Evolutionary conservation across 2,329 filamentous ascomycete species (phyloP).

Genomic region (Fonsecaea pedrosoi): DNA sequence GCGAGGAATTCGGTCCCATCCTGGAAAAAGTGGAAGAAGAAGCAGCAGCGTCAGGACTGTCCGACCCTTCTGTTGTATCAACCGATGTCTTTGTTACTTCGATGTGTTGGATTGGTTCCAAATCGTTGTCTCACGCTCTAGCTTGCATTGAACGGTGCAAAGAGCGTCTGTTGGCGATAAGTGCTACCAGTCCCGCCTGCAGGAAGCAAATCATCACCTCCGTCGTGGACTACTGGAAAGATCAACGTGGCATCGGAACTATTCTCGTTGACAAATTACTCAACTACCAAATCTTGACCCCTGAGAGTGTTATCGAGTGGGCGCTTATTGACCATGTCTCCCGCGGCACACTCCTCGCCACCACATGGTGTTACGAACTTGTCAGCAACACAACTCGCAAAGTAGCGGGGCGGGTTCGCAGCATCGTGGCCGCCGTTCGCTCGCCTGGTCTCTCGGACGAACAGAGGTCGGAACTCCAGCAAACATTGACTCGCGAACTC

Average conservation of each 20-base stretch:
- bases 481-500: slow-evolving; percentile 72
- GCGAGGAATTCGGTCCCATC: slow-evolving; percentile 83
- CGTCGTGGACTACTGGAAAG: slow-evolving; percentile 90
- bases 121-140: slow-evolving; percentile 93
- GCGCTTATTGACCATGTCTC: slow-evolving; percentile 72
- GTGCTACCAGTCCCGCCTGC: slow-evolving; percentile 74
- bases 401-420: slow-evolving; percentile 83
- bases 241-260: slow-evolving; percentile 89
- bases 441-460: slow-evolving; percentile 61
- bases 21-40: slow-evolving; percentile 82
- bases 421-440: slow-evolving; percentile 72
- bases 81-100: slow-evolving; percentile 94
- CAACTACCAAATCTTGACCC: slow-evolving; percentile 94
- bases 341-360: slow-evolving; percentile 71
- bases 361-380: slow-evolving; percentile 85
- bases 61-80: slow-evolving; percentile 80
- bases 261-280: slow-evolving; percentile 95
- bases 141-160: slow-evolving; percentile 96
- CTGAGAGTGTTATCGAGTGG: slow-evolving; percentile 87
- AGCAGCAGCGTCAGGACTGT: slow-evolving; percentile 70
- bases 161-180: slow-evolving; percentile 81
- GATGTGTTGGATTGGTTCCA: slow-evolving; percentile 91
- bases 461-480: slow-evolving; percentile 66
- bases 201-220: slow-evolving; percentile 87
- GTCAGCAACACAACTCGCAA: slow-evolving; percentile 87